Conservation (phyloP, 768 basidiomycete species). For the Termitomyces eurrhizus region DNA sequence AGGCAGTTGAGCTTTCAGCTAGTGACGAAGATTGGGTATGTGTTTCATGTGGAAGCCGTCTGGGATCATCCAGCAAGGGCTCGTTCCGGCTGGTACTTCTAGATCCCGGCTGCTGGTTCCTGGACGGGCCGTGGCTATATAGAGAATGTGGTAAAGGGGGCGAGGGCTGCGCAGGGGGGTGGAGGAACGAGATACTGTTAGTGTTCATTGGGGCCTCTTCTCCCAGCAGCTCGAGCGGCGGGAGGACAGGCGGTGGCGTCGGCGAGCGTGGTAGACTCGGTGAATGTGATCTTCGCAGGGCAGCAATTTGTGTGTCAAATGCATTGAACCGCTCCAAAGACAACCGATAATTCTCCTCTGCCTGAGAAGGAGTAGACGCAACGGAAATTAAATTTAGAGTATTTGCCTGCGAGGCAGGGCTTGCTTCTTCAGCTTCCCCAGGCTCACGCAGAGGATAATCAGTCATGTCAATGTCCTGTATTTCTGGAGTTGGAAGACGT, state of each 20-base stretch:
- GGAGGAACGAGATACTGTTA: conserved; percentile 19
- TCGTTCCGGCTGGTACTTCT: conserved; percentile 11
- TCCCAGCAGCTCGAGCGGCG: conserved; percentile 29
- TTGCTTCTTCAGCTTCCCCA: conserved; percentile 18
- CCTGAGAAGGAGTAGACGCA: conserved; percentile 7
- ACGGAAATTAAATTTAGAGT: conserved; percentile 1
- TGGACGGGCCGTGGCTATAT: conserved; percentile 11
- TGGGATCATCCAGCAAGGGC: conserved; percentile 1
- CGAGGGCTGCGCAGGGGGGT: conserved; percentile 19
- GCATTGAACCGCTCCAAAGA: conserved; percentile 50
- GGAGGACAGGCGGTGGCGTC: conserved; percentile 31
- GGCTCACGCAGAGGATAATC: conserved; percentile 27
- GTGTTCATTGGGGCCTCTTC: conserved; percentile 15
- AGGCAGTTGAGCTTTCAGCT: background rate
- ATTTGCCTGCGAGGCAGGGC: background rate
- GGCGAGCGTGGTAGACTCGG: conserved; percentile 19
- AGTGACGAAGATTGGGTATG: background rate
- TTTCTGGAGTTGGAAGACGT: conserved; percentile 38
- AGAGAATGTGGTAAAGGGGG: conserved; percentile 19
- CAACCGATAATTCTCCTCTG: conserved; percentile 36
- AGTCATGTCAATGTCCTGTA: conserved; percentile 51
- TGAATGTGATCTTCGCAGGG: conserved; percentile 37
- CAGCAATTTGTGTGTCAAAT: conserved; percentile 51
- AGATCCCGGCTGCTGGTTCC: conserved; percentile 5
- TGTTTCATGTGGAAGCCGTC: conserved; percentile 10